Evolutionary conservation across 2,329 filamentous ascomycete species (phyloP).

Genomic region (Aspergillus japonicus): DNA sequence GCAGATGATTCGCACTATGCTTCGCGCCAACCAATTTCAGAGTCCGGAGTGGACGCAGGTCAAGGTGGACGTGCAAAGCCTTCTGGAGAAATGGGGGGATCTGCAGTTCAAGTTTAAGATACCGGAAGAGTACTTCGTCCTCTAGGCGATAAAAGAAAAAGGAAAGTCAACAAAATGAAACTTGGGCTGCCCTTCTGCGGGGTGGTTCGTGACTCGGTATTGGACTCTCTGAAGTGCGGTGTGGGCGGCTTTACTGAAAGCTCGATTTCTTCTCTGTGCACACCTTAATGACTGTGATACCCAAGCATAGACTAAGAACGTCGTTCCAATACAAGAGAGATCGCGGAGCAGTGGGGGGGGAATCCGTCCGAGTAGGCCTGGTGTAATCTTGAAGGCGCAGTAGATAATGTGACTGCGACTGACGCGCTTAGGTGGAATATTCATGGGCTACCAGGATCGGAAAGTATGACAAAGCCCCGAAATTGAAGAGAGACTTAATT

Average conservation of each 20-base stretch:
- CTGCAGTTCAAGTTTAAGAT: slow-evolving; percentile 16
- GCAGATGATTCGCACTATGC: neutral
- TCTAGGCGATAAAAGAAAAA: neutral
- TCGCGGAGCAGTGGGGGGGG: neutral
- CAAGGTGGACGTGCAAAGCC: neutral
- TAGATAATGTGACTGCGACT: neutral
- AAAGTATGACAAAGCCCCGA: neutral
- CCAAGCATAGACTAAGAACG: no score
- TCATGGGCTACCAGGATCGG: neutral
- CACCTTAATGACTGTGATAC: no score
- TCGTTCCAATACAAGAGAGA: neutral
- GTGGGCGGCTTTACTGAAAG: no score
- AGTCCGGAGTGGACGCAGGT: neutral
- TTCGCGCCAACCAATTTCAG: neutral
- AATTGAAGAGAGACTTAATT: neutral
- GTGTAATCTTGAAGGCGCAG: neutral
- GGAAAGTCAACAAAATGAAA: no score
- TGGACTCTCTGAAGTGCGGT: no score
- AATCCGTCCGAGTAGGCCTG: neutral
- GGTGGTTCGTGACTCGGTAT: no score
- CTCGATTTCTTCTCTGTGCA: no score
- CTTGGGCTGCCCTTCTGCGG: no score
- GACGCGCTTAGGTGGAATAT: neutral
- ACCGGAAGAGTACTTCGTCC: slow-evolving; percentile 3
- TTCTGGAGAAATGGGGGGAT: slow-evolving; percentile 23